Evolutionary conservation across 306 rosid genomes (phyloP).

Genomic region (Amphicarpaea edgeworthii): DNA sequence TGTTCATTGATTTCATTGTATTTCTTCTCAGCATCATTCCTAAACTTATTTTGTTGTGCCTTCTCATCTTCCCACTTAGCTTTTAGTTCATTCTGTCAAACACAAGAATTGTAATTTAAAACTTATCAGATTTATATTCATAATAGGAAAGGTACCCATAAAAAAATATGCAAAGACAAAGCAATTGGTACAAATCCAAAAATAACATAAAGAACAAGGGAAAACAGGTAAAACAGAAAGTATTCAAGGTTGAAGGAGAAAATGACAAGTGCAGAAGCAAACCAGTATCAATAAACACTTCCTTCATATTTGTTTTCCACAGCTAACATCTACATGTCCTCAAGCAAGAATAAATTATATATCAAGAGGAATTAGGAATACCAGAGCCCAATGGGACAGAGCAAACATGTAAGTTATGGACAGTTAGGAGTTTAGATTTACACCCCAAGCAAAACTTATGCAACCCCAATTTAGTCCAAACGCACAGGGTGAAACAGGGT

Average conservation of each 20-base stretch:
- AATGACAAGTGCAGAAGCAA: background rate
- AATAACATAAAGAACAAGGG: background rate
- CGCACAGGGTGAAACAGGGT: no score
- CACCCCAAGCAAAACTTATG: no score
- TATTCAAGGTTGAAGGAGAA: background rate
- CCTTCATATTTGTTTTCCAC: background rate
- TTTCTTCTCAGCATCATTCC: constrained; percentile 74
- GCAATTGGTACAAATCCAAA: constrained; percentile 1
- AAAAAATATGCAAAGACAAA: background rate
- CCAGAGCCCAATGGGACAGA: no score
- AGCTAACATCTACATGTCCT: background rate
- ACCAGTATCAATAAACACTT: background rate
- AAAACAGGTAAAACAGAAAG: background rate
- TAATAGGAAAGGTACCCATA: background rate
- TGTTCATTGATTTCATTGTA: constrained; percentile 87
- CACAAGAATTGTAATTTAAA: constrained; percentile 27
- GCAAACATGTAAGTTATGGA: no score
- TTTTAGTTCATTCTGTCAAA: constrained; percentile 72
- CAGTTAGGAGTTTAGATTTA: no score
- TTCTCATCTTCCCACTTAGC: constrained; percentile 78
- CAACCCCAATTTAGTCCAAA: no score
- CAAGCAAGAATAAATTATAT: background rate
- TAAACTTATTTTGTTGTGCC: constrained; percentile 59
- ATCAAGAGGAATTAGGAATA: no score
- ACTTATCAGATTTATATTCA: background rate